Base-by-base conservation (phyloP, 805 yeast species). In the Teunomyces pallodes region DNA sequence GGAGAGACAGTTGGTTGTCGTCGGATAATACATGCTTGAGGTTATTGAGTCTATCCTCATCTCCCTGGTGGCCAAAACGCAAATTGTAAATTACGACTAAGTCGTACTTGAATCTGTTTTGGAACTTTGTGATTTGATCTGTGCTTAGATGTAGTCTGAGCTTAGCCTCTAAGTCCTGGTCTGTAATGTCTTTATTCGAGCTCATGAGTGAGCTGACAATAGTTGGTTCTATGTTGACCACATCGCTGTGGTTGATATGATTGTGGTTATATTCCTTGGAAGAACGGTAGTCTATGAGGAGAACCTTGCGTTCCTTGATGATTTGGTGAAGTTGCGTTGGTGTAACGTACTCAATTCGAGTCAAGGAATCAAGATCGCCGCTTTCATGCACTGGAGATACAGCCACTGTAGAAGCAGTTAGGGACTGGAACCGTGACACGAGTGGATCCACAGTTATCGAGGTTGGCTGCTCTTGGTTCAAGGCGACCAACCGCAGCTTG, bases 181-280 rank as follows among this genome's bases (percentile, higher is more conserved):
- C 88, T 0, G 79, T 72, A 58, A 80, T 46, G 5, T 43, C 79
- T 8, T 70, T 67, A 0, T 66, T 62, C 45, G 81, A 66, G 2
- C 54, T 53, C 8, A 54, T 45, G 6, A 70, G 43, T 27, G 54
- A 43, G 17, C 45, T 46, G 1, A 66, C 41, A 20, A 52, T 46
- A 3, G 54, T 44, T 0, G 97, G 97, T 46, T 89, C 96, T 14
- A 91, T 76, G 60, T 91, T 87, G 9, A 88, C 75, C 7, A 86
- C 64, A 46, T 86, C 80, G 2, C 70, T 66, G 24, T 81, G 68
- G 9, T 77, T 69, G 17, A 91, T 81, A 63, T 90, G 97, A 42
- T 80, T 78, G 38, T 70, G 68, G 42, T 81, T 78, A 59, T 77
- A 90, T 32, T 81, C 83, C 14, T 70, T 71, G 35, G 84, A 71